Conservation (phyloP, 805 yeast genomes). For the Lachancea waltii region DNA sequence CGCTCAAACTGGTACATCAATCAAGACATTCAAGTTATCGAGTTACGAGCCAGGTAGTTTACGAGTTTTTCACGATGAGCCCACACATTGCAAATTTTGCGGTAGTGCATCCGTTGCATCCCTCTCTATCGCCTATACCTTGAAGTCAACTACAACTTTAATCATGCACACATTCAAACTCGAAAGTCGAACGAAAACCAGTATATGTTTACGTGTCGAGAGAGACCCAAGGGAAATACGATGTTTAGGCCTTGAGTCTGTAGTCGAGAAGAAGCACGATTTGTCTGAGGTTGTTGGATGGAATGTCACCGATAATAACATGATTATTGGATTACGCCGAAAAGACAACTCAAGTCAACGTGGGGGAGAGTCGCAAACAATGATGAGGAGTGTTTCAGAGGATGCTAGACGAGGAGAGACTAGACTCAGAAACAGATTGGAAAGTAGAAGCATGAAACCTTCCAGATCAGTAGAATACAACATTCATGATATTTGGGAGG, state of each 20-base stretch:
- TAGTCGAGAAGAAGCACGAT: conserved; percentile 64
- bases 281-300: conserved; percentile 63
- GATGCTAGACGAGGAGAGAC: conserved; percentile 21
- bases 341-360: conserved; percentile 28
- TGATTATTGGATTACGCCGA: conserved; percentile 59
- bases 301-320: conserved; percentile 72
- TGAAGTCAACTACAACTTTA: conserved; percentile 19
- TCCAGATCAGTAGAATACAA: conserved; percentile 26
- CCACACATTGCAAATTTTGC: conserved; percentile 85
- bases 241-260: conserved; percentile 78
- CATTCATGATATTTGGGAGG: conserved; percentile 59
- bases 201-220: conserved; percentile 81
- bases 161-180: conserved; percentile 69
- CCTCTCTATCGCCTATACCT: conserved; percentile 63
- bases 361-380: conserved; percentile 1
- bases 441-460: conserved; percentile 6
- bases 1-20: conserved; percentile 67
- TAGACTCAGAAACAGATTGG: conserved; percentile 10
- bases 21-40: conserved; percentile 56
- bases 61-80: conserved; percentile 72
- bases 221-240: conserved; percentile 89
- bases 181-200: conserved; percentile 68
- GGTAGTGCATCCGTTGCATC: conserved; percentile 79
- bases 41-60: conserved; percentile 54
- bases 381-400: conserved; percentile 11